A percentile compares a stretch with the other conserved stretches of the same genome.
Evolutionary conservation across 2,329 filamentous ascomycete genomes (phyloP).

Genomic region (Colletotrichum musae): DNA sequence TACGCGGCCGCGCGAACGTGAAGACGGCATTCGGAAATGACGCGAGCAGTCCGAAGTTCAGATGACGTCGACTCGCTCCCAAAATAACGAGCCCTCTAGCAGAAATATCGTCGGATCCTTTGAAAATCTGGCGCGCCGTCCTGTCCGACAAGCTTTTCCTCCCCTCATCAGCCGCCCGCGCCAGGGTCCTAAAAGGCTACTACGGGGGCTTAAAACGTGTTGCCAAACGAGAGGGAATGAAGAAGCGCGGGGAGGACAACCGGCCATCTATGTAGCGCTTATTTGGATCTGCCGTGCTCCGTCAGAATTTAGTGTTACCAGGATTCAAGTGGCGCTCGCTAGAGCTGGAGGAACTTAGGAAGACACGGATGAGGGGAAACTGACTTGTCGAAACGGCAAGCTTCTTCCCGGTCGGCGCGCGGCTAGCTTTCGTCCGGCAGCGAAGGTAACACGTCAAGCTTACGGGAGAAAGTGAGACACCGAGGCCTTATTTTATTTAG

Average conservation of each 20-base stretch:
- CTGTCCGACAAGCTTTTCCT: too few relatives aligned
- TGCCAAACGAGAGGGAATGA: background rate
- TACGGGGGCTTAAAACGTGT: background rate
- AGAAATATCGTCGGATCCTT: background rate
- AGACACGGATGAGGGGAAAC: too few relatives aligned
- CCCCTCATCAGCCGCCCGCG: background rate
- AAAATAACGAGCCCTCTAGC: background rate
- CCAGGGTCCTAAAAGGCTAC: slow-evolving; percentile 8
- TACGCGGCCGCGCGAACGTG: too few relatives aligned
- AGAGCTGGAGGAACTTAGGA: too few relatives aligned
- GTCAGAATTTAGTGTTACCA: slow-evolving; percentile 21
- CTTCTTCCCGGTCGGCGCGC: background rate
- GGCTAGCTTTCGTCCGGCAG: background rate
- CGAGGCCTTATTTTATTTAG: slow-evolving; percentile 11
- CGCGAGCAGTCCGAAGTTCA: background rate
- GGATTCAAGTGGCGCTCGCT: background rate
- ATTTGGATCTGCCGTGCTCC: slow-evolving; percentile 1
- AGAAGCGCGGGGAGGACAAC: background rate
- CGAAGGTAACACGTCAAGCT: slow-evolving; percentile 10
- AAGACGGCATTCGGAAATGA: background rate
- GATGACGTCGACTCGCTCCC: slow-evolving; percentile 5
- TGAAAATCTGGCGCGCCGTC: background rate
- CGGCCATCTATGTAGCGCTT: slow-evolving; percentile 3
- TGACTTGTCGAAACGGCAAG: background rate
- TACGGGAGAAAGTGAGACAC: slow-evolving; percentile 2